Percentiles rank a stretch among this genome's conserved stretches.
Conservation (phyloP, 441 rosid genomes). For the Gossypium schwendimanii region DNA sequence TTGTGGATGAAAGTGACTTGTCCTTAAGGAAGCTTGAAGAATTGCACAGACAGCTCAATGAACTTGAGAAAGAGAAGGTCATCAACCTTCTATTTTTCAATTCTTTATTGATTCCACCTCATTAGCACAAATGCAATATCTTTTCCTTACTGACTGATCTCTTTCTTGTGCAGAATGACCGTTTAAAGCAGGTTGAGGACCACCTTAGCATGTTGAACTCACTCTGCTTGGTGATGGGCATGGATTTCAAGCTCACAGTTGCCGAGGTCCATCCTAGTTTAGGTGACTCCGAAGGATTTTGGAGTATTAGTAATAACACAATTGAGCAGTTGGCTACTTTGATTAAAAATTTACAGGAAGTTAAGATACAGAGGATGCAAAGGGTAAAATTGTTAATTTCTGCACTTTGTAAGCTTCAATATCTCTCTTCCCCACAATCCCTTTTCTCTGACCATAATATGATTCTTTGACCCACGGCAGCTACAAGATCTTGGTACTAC, state of each 20-base stretch:
- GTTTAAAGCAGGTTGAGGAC: constrained; percentile 60
- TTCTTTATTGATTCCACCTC: constrained; percentile 3
- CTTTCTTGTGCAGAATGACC: constrained; percentile 47
- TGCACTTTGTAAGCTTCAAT: background rate
- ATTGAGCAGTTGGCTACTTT: constrained; percentile 50
- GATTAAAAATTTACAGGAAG: constrained; percentile 56
- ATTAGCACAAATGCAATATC: background rate
- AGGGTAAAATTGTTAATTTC: constrained; percentile 34
- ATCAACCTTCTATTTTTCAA: constrained; percentile 3
- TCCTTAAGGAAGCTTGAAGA: constrained; percentile 86
- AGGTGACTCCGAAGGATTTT: constrained; percentile 49
- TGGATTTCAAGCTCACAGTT: constrained; percentile 57
- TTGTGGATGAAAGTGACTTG: constrained; percentile 64
- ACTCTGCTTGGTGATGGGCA: constrained; percentile 73
- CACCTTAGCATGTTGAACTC: constrained; percentile 48
- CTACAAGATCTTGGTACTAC: constrained; percentile 93
- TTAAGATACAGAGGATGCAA: constrained; percentile 90
- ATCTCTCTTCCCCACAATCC: background rate
- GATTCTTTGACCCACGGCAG: constrained; percentile 29
- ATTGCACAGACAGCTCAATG: constrained; percentile 56
- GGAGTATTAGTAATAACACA: constrained; percentile 52
- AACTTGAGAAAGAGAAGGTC: constrained; percentile 83
- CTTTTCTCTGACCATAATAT: background rate
- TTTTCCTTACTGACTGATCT: constrained; percentile 11
- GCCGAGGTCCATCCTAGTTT: constrained; percentile 55